Evolutionary conservation across 2,329 filamentous ascomycete genomes (phyloP), one percentile per base, ranked within the genome.

Genomic region (Botryosphaeria dothidea): DNA sequence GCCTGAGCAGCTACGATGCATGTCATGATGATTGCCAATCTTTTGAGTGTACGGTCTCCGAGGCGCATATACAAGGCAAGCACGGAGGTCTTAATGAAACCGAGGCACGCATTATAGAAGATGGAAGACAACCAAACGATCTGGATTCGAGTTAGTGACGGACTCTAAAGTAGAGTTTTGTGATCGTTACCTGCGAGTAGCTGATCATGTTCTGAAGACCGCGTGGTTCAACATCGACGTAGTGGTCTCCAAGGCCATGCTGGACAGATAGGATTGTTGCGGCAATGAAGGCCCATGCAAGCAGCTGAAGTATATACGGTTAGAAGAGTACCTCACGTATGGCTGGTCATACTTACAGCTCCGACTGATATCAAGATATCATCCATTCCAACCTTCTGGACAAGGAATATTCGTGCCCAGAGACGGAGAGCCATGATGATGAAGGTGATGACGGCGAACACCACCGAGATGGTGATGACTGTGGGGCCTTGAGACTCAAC

Each of bases 71-170:
- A 82, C 48, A 82, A 75, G 27, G 75, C 75, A 21, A 82, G 74
- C 3, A 81, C 78, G 0, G 81, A 83, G 43, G 76, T 75, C 68
- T 83, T 83, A 72, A 83, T 73, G 67, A 82, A 82, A 17, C 80
- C 79, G 4, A 82, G 71, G 46, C 73, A 75, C 38, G 80, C 77
- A 13, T 81, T 79, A 65, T 82, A 81, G 68, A 83, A 83, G 70
- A 79, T 83, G 19, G 76, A 84, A 56, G 78, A 82, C 58, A 83
- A 77, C 73, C 79, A 81, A 34, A 82, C 78, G 13, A 65, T 65
- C 66, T 67, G n/a, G 31, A 4, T 7, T 9, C n/a, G 15, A n/a
- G 45, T 64, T n/a, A 45, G 21, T 17, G 23, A 6, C 49, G 36
- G 4, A n/a, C 8, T 13, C 15, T 13, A 8, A 15, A 23, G 36